Conservation (phyloP, 345 rosid species). For the Stellera chamaejasme region DNA sequence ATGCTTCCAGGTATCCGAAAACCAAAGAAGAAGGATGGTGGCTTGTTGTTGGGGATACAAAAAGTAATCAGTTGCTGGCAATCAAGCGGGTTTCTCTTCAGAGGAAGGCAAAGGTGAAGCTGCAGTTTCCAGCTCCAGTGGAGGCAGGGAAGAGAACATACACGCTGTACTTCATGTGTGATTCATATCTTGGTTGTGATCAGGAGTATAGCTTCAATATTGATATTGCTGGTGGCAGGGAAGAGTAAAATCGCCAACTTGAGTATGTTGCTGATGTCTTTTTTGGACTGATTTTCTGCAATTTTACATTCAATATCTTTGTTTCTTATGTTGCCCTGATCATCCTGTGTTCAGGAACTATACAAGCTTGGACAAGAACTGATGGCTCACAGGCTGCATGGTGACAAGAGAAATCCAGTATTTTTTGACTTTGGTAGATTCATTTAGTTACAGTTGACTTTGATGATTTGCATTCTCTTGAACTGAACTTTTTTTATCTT, state of each 20-base stretch:
- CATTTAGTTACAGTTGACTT: too few relatives aligned
- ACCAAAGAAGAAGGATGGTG: conserved; percentile 98
- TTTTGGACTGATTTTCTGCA: too few relatives aligned
- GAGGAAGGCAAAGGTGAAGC: conserved; percentile 67
- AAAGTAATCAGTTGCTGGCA: conserved; percentile 76
- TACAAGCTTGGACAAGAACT: too few relatives aligned
- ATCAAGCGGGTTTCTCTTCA: conserved; percentile 81
- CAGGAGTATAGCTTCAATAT: conserved; percentile 69
- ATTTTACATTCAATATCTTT: too few relatives aligned
- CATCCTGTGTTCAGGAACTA: too few relatives aligned
- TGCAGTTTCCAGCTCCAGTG: conserved; percentile 61
- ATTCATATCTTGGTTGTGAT: conserved; percentile 85
- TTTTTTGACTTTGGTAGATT: too few relatives aligned
- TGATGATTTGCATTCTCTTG: too few relatives aligned
- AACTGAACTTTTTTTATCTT: too few relatives aligned
- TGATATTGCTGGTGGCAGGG: conserved; percentile 18
- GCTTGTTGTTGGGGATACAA: conserved; percentile 84
- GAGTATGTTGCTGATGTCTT: too few relatives aligned
- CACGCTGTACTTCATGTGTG: conserved; percentile 76
- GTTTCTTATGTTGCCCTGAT: too few relatives aligned
- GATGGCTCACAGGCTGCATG: too few relatives aligned
- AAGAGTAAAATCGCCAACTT: background rate
- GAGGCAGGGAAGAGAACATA: conserved; percentile 59
- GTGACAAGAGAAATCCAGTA: too few relatives aligned
- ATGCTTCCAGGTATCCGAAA: conserved; percentile 64